Base-by-base conservation (phyloP, 306 rosid genomes). In the Cicer cuneatum region DNA sequence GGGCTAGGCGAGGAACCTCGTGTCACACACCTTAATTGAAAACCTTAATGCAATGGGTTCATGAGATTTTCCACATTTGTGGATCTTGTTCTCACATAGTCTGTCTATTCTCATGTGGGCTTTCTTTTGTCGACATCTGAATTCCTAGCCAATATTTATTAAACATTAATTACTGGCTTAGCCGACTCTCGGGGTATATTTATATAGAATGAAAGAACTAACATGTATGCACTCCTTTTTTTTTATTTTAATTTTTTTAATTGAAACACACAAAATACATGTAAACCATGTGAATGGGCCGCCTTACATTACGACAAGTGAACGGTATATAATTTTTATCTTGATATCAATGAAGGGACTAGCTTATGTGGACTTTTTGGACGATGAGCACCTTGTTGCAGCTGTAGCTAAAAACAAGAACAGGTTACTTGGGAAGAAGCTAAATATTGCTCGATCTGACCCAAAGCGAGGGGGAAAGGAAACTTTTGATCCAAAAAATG, bases 331-430 rank as follows among this genome's bases (percentile, higher is more conserved):
- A 48, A 57, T 62, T 77, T 64, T 46, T 62, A 48, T 21, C 49
- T 74, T 68, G 19, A 43, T 52, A 43, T 76, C 62, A 62, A 76
- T 82, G 86, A 66, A 93, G 98, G 97, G 99, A 51, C 90, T 94
- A 74, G 97, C 97, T 5, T 94, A 92, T 14, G 95, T 90, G 83
- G 99, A 92, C 83, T 94, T 94, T 81, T 73, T 78, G 49, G 93
- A 89, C 67, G 92, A 88, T 67, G 86, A 81, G 63, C 97, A 88
- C 80, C 95, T 94, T 48, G 81, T 82, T 46, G 88, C 91, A 61
- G 99, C 96, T 12, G 49, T 94, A 65, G 94, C 85, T 52, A 94
- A 91, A 84, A 92, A 82, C 76, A 90, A 47, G 80, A 83, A 85
- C 67, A 67, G 8, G 59, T 82, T 92, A 71, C 89, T 83, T 18